Evolutionary conservation across 2,329 filamentous ascomycete genomes (phyloP), one percentile per base, ranked within the genome.

Genomic region (Nigrospora oryzae): DNA sequence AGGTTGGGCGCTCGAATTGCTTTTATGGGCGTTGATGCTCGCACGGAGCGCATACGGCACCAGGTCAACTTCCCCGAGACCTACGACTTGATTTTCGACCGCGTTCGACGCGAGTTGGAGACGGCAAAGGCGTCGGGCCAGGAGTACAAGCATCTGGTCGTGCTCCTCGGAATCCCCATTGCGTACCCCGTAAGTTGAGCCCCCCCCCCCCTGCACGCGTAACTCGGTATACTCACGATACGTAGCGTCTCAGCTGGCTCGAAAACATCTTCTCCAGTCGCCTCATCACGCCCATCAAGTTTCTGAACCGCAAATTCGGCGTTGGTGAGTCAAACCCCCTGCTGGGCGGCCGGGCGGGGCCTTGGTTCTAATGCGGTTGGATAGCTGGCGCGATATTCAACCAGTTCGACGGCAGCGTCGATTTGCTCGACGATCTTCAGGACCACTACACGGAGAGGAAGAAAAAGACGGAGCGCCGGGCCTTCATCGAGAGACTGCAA

Each of bases 31-130:
- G 75, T 98, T 44, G 93, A 98, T 61, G 95, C 91, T 51, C 81
- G 93, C 47, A 97, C 90, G 2, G 93, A 98, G 76, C 86, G 90
- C 19, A 96, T 91, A 10, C 81, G 91, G 34, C 89, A 94, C 58
- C 89, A 95, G 65, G 82, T 97, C 66, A 96, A 96, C 68, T 96
- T 95, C 56, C 84, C 89, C 40, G 86, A 90, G 57, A 95, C 89
- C 0, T 95, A 95, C 57, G 82, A 94, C 44, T 67, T 84, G 38
- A 80, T 97, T 17, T 95, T 96, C 61, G 73, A 82, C 46, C 79
- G 89, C 36, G 74, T 91, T 31, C 76, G 84, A 51, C 67, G 74
- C 36, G 88, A 97, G 60, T 80, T 98, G 63, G 70, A 46, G 66
- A 84, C 63, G 67, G 89, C 62, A 63, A 84, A 67, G 60, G 76